Percentiles rank a stretch among this genome's conserved stretches.
These are phyloP conservation scores for Kondoa subrosea DNA, from an alignment of 768 basidiomycete species.

Conservation along the genomic window DNA sequence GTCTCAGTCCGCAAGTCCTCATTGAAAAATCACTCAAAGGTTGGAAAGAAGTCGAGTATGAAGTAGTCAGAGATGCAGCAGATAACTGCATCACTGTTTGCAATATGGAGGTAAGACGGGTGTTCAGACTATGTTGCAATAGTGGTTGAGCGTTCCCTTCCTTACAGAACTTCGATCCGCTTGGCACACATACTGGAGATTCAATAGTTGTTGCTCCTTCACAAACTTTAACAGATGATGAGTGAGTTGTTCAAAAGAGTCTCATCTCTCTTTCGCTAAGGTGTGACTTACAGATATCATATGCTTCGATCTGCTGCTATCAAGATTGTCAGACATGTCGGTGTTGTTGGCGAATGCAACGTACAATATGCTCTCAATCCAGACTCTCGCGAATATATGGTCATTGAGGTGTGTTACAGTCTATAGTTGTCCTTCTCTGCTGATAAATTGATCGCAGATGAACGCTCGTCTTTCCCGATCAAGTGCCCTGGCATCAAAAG, in stretches of 20 bases:
- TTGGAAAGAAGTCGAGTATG: constrained; percentile 99
- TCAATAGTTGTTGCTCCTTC: constrained; percentile 98
- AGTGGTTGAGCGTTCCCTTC: constrained; percentile 14
- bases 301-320: constrained; percentile 96
- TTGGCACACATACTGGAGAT: constrained; percentile 96
- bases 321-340: constrained; percentile 60
- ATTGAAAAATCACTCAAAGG: constrained; percentile 98
- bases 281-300: constrained; percentile 63
- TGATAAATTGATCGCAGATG: constrained; percentile 11
- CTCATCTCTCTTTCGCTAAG: constrained; percentile 4
- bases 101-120: constrained; percentile 50
- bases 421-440: constrained; percentile 4
- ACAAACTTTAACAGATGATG: constrained; percentile 71
- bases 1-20: constrained; percentile 81
- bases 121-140: background rate
- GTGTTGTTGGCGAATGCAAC: constrained; percentile 81
- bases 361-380: constrained; percentile 98
- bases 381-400: constrained; percentile 77
- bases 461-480: constrained; percentile 28
- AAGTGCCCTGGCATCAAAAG: constrained; percentile 92
- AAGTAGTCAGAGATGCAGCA: constrained; percentile 93
- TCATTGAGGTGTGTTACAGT: constrained; percentile 61
- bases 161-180: constrained; percentile 84
- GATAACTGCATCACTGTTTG: constrained; percentile 98
- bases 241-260: constrained; percentile 1